phyloP scores from a whole-genome alignment of 202 grass and related monocot species.

The Digitaria exilis region DNA sequence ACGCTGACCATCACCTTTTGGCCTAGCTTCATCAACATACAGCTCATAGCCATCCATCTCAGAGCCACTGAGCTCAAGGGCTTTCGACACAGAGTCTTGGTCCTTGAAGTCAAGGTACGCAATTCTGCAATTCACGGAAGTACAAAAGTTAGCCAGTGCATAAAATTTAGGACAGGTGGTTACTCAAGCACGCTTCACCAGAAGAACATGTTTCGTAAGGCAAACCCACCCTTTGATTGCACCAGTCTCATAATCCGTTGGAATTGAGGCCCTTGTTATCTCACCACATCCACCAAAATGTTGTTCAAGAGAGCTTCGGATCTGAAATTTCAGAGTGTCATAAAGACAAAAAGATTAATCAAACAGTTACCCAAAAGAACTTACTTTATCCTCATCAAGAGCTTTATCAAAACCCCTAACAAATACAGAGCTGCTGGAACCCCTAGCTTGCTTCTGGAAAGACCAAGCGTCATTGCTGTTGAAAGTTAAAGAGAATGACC shows the following conservation, averaged over 20 bases:
- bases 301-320: constrained; percentile 53
- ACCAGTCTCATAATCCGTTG: constrained; percentile 59
- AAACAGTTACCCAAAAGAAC: neutral
- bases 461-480: constrained; percentile 50
- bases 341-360: neutral
- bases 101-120: constrained; percentile 79
- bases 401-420: constrained; percentile 63
- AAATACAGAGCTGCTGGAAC: constrained; percentile 52
- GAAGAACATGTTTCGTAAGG: neutral
- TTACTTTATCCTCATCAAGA: constrained; percentile 55
- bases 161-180: neutral
- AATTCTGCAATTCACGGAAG: constrained; percentile 45
- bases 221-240: constrained; percentile 57
- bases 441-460: constrained; percentile 49
- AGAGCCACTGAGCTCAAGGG: constrained; percentile 61
- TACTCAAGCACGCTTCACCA: neutral
- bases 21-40: constrained; percentile 67
- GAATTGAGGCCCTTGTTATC: constrained; percentile 58
- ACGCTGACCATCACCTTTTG: constrained; percentile 36
- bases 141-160: neutral
- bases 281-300: constrained; percentile 74
- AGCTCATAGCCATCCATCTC: constrained; percentile 56
- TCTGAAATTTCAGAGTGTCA: constrained; percentile 41
- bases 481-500: neutral
- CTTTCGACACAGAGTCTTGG: constrained; percentile 47